These are phyloP conservation scores for Trichosporon faecale DNA, from an alignment of 1,284 basidiomycete genomes.

Conservation along the genomic window DNA sequence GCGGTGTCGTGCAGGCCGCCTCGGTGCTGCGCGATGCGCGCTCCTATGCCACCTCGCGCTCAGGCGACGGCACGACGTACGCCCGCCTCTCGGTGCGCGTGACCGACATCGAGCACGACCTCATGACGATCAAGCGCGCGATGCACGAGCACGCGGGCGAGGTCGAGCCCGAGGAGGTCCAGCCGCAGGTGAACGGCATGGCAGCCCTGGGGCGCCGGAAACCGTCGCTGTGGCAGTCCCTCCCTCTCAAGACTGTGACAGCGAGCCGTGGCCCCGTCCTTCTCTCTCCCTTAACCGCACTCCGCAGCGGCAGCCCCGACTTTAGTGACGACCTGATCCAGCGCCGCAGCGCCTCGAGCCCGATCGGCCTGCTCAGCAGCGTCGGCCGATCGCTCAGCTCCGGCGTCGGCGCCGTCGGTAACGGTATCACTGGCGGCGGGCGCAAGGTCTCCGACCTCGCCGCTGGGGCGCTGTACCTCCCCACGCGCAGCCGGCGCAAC, in stretches of 20 bases:
- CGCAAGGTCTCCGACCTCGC: conserved; percentile 23
- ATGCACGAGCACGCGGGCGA: conserved; percentile 44
- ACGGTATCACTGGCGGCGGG: conserved; percentile 36
- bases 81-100: conserved; percentile 60
- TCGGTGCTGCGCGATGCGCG: conserved; percentile 59
- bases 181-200: neutral
- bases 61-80: conserved; percentile 56
- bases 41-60: conserved; percentile 58
- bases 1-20: conserved; percentile 42
- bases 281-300: neutral
- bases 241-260: conserved; percentile 28
- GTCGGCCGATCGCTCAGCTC: conserved; percentile 38
- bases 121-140: conserved; percentile 56
- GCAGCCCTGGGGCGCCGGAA: neutral
- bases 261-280: conserved; percentile 13
- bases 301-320: conserved; percentile 11
- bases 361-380: conserved; percentile 17
- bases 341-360: neutral
- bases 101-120: conserved; percentile 74
- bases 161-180: conserved; percentile 25
- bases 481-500: neutral
- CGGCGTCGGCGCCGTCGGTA: conserved; percentile 36
- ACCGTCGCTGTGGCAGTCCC: conserved; percentile 22
- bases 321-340: conserved; percentile 13
- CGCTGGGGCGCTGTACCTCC: conserved; percentile 24